These are phyloP conservation scores for Lactifluus echinatus DNA, from an alignment of 768 basidiomycete genomes.

Conservation along the genomic window DNA sequence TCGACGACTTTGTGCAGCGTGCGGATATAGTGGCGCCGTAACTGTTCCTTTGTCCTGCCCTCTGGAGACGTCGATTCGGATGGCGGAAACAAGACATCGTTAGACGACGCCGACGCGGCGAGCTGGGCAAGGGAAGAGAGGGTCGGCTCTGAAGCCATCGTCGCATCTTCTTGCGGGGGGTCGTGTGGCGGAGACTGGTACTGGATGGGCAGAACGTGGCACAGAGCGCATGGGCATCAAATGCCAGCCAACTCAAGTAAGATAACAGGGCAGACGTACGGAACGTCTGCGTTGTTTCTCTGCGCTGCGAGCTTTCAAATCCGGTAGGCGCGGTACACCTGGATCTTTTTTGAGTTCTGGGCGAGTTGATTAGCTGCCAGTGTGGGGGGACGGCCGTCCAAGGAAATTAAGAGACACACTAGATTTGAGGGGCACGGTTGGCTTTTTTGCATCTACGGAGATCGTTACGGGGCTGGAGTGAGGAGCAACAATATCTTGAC, in stretches of 20 bases:
- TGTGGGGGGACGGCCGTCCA: neutral
- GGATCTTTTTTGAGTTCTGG: conserved; percentile 86
- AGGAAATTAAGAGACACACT: neutral
- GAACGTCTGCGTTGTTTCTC: conserved; percentile 38
- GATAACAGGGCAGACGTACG: conserved; percentile 26
- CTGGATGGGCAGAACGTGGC: neutral
- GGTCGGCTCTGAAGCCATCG: conserved; percentile 70
- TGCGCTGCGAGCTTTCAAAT: conserved; percentile 53
- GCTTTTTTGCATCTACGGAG: neutral
- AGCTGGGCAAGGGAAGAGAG: conserved; percentile 50
- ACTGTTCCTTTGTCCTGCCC: conserved; percentile 57
- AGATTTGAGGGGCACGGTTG: conserved; percentile 1
- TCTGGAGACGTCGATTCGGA: conserved; percentile 22
- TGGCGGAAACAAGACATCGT: conserved; percentile 30
- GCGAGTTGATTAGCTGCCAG: neutral
- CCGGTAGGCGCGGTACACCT: conserved; percentile 75
- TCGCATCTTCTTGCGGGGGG: conserved; percentile 39
- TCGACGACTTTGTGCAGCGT: conserved; percentile 89
- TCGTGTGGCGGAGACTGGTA: conserved; percentile 3
- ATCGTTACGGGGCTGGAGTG: neutral
- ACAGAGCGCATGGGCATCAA: neutral
- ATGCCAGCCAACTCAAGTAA: neutral
- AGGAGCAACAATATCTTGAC: neutral
- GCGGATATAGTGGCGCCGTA: conserved; percentile 66
- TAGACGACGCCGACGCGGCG: conserved; percentile 30